Base-by-base conservation (phyloP, 2,329 filamentous ascomycete genomes). In the Microcyclosporella mali region DNA sequence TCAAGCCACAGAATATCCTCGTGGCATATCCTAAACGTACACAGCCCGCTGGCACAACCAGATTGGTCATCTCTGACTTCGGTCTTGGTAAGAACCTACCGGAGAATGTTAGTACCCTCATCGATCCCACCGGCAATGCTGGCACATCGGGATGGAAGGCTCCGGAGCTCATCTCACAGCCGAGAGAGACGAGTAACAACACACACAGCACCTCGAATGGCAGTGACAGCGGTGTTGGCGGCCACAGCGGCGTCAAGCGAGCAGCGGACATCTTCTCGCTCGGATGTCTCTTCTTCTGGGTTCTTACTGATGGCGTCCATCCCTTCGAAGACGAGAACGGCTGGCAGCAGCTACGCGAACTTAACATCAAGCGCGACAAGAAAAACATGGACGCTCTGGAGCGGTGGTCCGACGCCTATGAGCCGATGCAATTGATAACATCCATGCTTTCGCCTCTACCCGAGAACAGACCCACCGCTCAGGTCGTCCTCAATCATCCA, bases 181-280 rank as follows among this genome's bases (percentile, higher is more conserved):
- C 70, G 9, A 66, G 65, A 35, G 68, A 72, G 38, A 60, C 63
- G 4, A 70, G 65, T 43, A 68, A 64, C 4, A 66, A 67, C 30
- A 66, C 65, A 44, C 65, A 69, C 41, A 67, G 66, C 34, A 65
- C 67, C 33, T 68, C 67, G 10, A 77, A 73, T 53, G 72, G 70
- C 32, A 79, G 72, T 25, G 77, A 82, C 47, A 82, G 79, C 50
- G 75, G 56, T 7, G 72, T 70, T 31, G 41, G 40, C 31, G 52
- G 49, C 3, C 43, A 51, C 1, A 82, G 88, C 46, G 85, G 92
- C 39, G 90, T 94, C 6, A 98, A 94, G 34, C 84, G 92, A 34
- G 87, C 92, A 7, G 95, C 97, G 48, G 92, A 98, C 61, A 95
- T 98, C 18, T 98, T 98, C 69, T 95, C 89, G 0, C 77, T 98